Evolutionary conservation across 2,329 filamentous ascomycete genomes (phyloP), one percentile per base, ranked within the genome.

Genomic region (Cercospora sp.): DNA sequence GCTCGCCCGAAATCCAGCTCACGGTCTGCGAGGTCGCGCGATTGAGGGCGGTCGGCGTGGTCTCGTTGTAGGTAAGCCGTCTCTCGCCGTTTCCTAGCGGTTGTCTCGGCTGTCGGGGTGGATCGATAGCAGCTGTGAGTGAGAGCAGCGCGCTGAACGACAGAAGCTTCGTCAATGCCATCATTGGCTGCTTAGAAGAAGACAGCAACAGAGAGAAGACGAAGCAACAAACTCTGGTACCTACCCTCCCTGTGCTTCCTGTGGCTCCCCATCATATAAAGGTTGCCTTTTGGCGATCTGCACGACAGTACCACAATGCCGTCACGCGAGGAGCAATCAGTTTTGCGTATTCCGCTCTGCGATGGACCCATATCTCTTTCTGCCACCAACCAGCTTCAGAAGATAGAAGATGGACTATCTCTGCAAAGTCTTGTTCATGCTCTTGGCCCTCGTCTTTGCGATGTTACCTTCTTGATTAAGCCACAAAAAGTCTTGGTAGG

Each of bases 1-100:
- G 81, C 1, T 85, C 86, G 3, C 84, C 85, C 8, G 83, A 80
- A 3, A 88, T 83, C 89, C 88, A 91, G 58, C 81, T 81, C 1
- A 70, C 66, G 2, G 57, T 45, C 28, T 65, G 65, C 51, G 68
- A 65, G 1, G 60, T 63, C 8, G 65, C 62, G 31, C 57, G 42
- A 30, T 70, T 66, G 12, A 65, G n/a, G 20, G 68, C 64, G 48
- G 48, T 63, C 20, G 70, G 70, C 3, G 69, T 70, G 31, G 70
- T 72, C 26, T 69, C 69, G 60, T 72, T 72, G 60, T 69, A 70
- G 13, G 68, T 69, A 5, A 72, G 64, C 4, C 63, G 42, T n/a
- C 65, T 59, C 26, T 68, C 60, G 48, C 70, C 70, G 33, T 68
- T 67, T 16, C 68, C 70, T 8, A 65, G 42, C 10, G 70, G 70